Evolutionary conservation across 2,329 filamentous ascomycete genomes (phyloP).

Genomic region (Alternaria panax): DNA sequence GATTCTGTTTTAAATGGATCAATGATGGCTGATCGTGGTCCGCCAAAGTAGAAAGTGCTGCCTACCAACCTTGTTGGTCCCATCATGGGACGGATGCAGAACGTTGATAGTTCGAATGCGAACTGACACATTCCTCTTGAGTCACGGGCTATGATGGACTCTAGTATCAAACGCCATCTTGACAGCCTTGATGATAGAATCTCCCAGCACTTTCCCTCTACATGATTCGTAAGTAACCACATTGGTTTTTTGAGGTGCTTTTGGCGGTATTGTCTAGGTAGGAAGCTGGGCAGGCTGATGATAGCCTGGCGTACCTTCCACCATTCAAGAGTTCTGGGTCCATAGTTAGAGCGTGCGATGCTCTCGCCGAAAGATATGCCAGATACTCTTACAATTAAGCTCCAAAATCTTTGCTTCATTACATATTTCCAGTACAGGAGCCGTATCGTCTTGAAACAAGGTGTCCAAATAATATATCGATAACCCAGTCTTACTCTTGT

Average conservation of each 20-base stretch:
- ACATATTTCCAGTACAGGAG: background rate
- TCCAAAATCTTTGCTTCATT: background rate
- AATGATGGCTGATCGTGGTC: background rate
- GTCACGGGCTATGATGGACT: background rate
- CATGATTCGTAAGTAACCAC: background rate
- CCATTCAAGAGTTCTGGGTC: background rate
- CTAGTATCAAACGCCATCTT: background rate
- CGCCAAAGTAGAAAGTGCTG: background rate
- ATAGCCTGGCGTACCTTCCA: background rate
- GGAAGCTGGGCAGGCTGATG: background rate
- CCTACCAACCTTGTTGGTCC: background rate
- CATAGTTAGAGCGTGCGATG: background rate
- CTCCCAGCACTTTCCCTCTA: too few relatives aligned
- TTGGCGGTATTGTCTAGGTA: background rate
- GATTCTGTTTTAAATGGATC: background rate
- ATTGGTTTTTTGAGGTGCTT: background rate
- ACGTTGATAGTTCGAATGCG: background rate
- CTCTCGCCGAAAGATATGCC: background rate
- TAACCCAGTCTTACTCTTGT: background rate
- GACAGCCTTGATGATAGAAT: background rate
- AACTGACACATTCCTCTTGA: background rate
- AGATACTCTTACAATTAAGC: background rate
- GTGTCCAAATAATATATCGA: background rate
- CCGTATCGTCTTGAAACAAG: background rate
- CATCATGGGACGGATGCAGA: background rate